A percentile compares a stretch with the other conserved stretches of the same genome.
Evolutionary conservation across 2,329 filamentous ascomycete species (phyloP).

Genomic region (Calonectria pauciramosa): DNA sequence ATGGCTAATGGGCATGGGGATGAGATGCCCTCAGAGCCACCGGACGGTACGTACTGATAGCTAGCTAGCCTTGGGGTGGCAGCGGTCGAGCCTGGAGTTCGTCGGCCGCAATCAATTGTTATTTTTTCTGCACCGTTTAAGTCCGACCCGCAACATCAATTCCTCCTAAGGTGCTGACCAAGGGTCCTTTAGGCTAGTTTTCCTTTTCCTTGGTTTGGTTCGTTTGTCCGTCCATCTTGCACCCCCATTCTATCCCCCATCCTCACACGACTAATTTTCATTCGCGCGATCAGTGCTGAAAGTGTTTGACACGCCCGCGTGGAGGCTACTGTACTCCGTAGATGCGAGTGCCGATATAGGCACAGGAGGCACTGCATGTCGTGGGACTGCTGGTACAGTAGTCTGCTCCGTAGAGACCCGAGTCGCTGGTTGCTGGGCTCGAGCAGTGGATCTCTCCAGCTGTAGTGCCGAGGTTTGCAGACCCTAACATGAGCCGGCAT

Average conservation of each 20-base stretch:
- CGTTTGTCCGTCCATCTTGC: not conserved
- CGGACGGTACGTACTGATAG: not conserved
- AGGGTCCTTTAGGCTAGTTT: not conserved
- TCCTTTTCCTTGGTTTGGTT: not conserved
- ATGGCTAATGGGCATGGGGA: not conserved
- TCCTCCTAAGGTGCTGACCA: conserved; percentile 10
- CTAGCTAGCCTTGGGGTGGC: not conserved
- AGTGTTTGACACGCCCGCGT: not conserved
- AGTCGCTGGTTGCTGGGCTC: conserved; percentile 24
- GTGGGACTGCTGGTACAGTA: not conserved
- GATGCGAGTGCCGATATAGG: not conserved
- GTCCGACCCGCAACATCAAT: conserved; percentile 29
- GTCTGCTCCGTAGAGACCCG: conserved; percentile 10
- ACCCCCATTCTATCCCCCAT: not conserved
- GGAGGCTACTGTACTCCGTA: not conserved
- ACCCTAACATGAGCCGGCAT: not conserved
- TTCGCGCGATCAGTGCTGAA: not conserved
- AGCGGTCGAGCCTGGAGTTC: conserved; percentile 2
- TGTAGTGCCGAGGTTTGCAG: not conserved
- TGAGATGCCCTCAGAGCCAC: not conserved
- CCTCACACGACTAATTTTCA: not conserved
- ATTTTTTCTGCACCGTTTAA: not conserved
- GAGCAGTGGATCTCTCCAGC: conserved; percentile 12
- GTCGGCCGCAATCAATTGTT: not conserved
- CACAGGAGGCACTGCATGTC: not conserved